A percentile compares a stretch with the other conserved stretches of the same genome.
phyloP scores from a whole-genome alignment of 768 basidiomycete species.

The Kwoniella dendrophila region DNA sequence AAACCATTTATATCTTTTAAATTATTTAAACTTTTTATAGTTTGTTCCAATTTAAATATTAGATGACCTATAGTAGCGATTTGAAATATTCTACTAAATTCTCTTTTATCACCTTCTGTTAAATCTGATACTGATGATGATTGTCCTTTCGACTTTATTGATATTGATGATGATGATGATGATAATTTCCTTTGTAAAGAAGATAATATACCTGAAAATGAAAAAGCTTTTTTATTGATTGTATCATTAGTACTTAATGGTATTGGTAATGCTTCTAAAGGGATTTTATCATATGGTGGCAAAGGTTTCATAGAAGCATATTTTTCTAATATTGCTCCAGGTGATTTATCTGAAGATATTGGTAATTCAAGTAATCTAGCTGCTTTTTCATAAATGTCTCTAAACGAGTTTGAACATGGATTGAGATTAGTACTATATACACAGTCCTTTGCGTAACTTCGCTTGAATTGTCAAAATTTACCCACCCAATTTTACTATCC shows the following conservation, averaged over 20 bases:
- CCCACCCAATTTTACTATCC: constrained; percentile 72
- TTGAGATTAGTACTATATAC: too few species aligned
- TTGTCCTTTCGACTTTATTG: too few species aligned
- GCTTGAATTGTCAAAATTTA: constrained; percentile 1
- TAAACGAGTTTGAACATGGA: too few species aligned
- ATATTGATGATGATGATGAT: too few species aligned
- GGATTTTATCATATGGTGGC: constrained; percentile 24
- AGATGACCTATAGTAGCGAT: constrained; percentile 70
- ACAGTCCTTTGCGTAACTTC: too few species aligned
- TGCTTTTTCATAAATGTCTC: constrained; percentile 78
- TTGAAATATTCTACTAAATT: constrained; percentile 73
- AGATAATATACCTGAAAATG: constrained; percentile 76
- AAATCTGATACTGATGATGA: background rate
- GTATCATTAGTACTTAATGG: constrained; percentile 25
- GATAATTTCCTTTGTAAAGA: constrained; percentile 66
- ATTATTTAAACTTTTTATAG: constrained; percentile 46
- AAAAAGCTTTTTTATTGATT: constrained; percentile 65
- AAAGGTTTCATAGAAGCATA: constrained; percentile 33
- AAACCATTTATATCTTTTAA: constrained; percentile 58
- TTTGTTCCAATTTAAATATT: constrained; percentile 70
- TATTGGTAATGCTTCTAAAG: constrained; percentile 27
- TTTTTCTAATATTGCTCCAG: constrained; percentile 32
- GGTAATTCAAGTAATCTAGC: constrained; percentile 70
- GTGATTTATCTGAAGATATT: constrained; percentile 20
- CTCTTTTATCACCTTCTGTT: constrained; percentile 43